Base-by-base conservation (phyloP, 441 rosid species). In the Rhodomyrtus psidioides region DNA sequence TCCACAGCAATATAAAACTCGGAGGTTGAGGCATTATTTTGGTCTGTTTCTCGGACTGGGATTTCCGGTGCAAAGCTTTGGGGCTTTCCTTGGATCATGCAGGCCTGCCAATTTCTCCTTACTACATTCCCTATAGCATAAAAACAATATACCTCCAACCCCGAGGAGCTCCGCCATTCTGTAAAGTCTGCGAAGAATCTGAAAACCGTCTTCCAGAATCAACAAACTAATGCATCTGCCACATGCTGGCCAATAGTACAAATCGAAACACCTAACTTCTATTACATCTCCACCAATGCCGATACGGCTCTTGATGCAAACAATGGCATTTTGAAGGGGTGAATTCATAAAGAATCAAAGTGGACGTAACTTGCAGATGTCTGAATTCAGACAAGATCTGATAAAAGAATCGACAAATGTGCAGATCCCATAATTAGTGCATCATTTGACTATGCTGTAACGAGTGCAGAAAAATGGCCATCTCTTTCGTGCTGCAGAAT, bases 1-100 rank as follows among this genome's bases (percentile, higher is more conserved):
- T 34, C n/a, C 46, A 65, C 76, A 1, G 76, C 76, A 34, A 34
- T 19, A 34, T 65, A 65, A 65, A 65, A 65, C 76, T 34, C 46
- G 4, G 49, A 65, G n/a, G 75, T 2, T 17, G 44, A 17, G 17
- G 75, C 79, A 14, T 28, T 19, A 9, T 5, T 34, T 65, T 65
- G 79, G 79, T 34, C 79, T 30, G 23, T 86, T 84, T 30, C 42
- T 53, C 10, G 82, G 86, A 55, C 83, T 42, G 86, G 57, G 58
- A 86, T 54, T 46, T 60, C 55, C 88, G 86, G 84, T 83, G 91
- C 89, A 83, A 34, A 83, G 88, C 55, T 60, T 86, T 81, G 89
- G 88, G 84, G 26, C 26, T 76, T 86, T 89, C 60, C 83, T 88
- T 85, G 90, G 90, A 82, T 86, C 88, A 57, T 83, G 92, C 93